A percentile compares a stretch with the other conserved stretches of the same genome.
These are phyloP conservation scores for Pterocarpus macrocarpus DNA, from an alignment of 306 rosid genomes.

Conservation along the genomic window DNA sequence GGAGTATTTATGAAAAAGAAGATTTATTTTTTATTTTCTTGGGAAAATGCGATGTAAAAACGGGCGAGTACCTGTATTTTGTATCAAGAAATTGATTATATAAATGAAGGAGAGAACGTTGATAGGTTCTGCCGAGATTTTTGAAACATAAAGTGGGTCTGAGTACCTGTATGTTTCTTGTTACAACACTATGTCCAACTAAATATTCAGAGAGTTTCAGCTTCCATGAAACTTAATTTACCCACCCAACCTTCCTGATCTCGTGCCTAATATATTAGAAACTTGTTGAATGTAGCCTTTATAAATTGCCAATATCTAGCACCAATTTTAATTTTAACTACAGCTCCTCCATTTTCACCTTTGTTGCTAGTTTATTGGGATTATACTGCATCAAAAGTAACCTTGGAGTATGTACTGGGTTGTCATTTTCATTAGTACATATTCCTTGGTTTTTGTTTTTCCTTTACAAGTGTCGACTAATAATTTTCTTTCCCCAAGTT, in stretches of 20 bases:
- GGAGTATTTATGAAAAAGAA: too few species aligned
- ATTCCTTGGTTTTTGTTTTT: conserved; percentile 14
- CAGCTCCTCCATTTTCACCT: conserved; percentile 2
- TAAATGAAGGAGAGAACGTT: conserved; percentile 92
- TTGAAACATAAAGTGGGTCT: conserved; percentile 92
- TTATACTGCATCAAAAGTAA: conserved; percentile 85
- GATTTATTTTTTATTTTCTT: too few species aligned
- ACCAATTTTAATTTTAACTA: neutral
- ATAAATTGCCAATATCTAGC: neutral
- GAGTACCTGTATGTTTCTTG: conserved; percentile 87
- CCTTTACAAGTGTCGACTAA: neutral
- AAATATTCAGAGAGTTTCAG: conserved; percentile 30
- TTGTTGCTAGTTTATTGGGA: conserved; percentile 85
- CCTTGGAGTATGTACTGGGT: conserved; percentile 96
- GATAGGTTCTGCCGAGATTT: conserved; percentile 88
- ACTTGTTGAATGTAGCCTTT: conserved; percentile 1
- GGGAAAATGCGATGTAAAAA: too few species aligned
- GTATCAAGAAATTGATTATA: conserved; percentile 93
- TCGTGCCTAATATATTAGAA: conserved; percentile 13
- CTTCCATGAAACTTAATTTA: neutral
- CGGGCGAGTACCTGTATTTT: conserved; percentile 45
- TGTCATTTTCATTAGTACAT: conserved; percentile 45
- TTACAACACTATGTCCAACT: conserved; percentile 41
- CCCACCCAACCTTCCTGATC: neutral
- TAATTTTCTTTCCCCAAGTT: conserved; percentile 15